phyloP scores from a whole-genome alignment of 805 yeast genomes.

The Kodamaea neixiangensis region DNA sequence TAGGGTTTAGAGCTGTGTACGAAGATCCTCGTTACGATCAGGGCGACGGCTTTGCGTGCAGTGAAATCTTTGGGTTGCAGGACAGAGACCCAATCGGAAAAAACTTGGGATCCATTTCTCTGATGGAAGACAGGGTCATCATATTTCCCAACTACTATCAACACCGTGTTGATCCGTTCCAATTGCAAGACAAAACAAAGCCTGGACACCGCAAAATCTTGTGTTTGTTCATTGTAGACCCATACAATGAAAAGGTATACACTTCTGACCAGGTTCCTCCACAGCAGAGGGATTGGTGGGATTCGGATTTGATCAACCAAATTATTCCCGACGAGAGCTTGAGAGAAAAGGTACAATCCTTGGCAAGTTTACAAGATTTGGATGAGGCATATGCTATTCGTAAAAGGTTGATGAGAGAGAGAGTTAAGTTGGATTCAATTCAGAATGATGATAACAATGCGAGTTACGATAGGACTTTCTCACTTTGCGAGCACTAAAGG shows the following conservation, averaged over 20 bases:
- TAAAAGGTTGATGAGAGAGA: constrained; percentile 33
- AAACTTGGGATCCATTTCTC: constrained; percentile 27
- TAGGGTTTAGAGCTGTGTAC: constrained; percentile 31
- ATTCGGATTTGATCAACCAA: constrained; percentile 13
- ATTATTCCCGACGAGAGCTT: constrained; percentile 12
- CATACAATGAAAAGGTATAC: constrained; percentile 28
- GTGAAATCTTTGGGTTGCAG: constrained; percentile 27
- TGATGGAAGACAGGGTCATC: constrained; percentile 27
- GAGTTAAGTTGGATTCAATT: constrained; percentile 12
- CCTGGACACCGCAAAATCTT: constrained; percentile 41
- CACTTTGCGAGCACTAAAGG: constrained; percentile 7
- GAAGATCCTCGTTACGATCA: constrained; percentile 39
- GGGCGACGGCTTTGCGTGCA: constrained; percentile 25
- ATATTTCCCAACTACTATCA: constrained; percentile 42
- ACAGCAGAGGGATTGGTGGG: constrained; percentile 39
- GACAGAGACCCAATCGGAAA: constrained; percentile 30
- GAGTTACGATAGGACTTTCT: constrained; percentile 3
- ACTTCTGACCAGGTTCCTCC: constrained; percentile 38
- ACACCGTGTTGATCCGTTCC: constrained; percentile 42
- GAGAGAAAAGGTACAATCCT: constrained; percentile 1
- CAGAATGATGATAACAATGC: background rate
- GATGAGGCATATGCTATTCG: constrained; percentile 29
- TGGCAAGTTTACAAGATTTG: constrained; percentile 17
- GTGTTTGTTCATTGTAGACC: constrained; percentile 42
- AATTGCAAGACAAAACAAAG: constrained; percentile 34